phyloP scores from a whole-genome alignment of 768 basidiomycete species.

The Russula vinacea region DNA sequence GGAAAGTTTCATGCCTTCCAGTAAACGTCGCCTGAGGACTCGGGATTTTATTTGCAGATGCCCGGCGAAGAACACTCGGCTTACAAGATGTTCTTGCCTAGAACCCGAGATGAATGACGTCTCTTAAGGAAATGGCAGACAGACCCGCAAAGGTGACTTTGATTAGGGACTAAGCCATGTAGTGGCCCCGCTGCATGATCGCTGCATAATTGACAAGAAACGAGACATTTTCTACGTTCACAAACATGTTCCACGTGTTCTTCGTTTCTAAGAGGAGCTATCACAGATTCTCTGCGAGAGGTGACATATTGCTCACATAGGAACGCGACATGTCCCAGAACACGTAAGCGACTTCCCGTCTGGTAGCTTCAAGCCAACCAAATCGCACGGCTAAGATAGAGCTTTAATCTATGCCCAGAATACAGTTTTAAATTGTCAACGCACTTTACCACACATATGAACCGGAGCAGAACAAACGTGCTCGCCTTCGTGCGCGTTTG shows the following conservation, averaged over 20 bases:
- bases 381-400: slow-evolving; percentile 23
- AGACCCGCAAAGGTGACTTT: slow-evolving; percentile 59
- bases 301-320: slow-evolving; percentile 14
- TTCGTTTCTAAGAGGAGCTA: slow-evolving; percentile 39
- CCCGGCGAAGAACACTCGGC: slow-evolving; percentile 50
- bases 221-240: slow-evolving; percentile 51
- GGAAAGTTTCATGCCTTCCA: slow-evolving; percentile 56
- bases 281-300: neutral
- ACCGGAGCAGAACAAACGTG: slow-evolving; percentile 54
- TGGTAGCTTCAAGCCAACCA: slow-evolving; percentile 17
- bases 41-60: slow-evolving; percentile 57
- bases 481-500: slow-evolving; percentile 47
- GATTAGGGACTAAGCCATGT: slow-evolving; percentile 44
- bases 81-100: slow-evolving; percentile 53
- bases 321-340: slow-evolving; percentile 20
- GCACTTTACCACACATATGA: slow-evolving; percentile 56
- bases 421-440: neutral
- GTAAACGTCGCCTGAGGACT: slow-evolving; percentile 62
- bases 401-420: neutral
- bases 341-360: slow-evolving; percentile 23
- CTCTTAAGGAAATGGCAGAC: slow-evolving; percentile 13
- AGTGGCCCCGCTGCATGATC: slow-evolving; percentile 52
- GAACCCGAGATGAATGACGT: neutral
- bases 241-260: slow-evolving; percentile 50
- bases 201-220: slow-evolving; percentile 54